Conservation (phyloP, 331 rosid species). For the Malus hybrid region DNA sequence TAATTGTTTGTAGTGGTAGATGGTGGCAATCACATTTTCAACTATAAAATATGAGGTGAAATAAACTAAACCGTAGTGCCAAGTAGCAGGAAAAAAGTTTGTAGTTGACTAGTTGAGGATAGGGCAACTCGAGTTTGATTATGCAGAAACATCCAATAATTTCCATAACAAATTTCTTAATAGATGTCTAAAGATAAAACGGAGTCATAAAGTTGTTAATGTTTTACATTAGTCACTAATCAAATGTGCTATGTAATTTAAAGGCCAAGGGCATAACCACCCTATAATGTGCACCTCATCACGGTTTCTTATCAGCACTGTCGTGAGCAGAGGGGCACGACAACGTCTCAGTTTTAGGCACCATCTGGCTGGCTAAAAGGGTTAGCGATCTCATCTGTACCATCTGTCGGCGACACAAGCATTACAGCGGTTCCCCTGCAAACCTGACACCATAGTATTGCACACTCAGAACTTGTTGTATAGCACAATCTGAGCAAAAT, state of each 20-base stretch:
- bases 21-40: no score
- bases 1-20: no score
- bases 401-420: slow-evolving; percentile 91
- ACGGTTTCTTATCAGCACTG: background rate
- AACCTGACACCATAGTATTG: slow-evolving; percentile 41
- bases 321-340: background rate
- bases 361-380: slow-evolving; percentile 85
- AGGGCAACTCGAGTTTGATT: background rate
- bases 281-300: background rate
- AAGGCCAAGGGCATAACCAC: background rate
- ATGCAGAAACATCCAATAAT: background rate
- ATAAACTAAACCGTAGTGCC: no score
- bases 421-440: slow-evolving; percentile 94
- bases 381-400: slow-evolving; percentile 86
- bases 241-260: background rate
- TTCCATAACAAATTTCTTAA: background rate
- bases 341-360: slow-evolving; percentile 17
- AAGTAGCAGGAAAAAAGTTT: no score
- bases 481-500: background rate
- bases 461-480: background rate
- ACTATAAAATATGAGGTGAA: no score
- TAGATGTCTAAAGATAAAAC: background rate
- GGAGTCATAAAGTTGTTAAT: background rate
- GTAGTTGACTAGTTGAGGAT: no score
- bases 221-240: background rate